Percentiles rank a stretch among this genome's conserved stretches.
Conservation (phyloP, 2,329 filamentous ascomycete genomes). For the Ophiosphaerella korrae region DNA sequence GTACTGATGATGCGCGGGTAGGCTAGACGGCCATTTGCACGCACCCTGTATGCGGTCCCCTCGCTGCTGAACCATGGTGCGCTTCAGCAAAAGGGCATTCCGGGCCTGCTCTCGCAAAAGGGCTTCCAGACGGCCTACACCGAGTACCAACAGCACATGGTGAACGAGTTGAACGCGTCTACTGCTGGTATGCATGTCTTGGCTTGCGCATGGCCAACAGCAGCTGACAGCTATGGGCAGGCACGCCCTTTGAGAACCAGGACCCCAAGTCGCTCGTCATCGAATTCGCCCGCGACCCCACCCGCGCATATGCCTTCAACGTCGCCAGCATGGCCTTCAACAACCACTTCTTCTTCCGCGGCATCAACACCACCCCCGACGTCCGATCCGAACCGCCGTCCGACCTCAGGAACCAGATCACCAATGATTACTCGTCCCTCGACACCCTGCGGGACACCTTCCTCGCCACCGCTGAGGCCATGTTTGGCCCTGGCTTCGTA, state of each 20-base stretch:
- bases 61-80: conserved; percentile 53
- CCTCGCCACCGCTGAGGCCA: conserved; percentile 77
- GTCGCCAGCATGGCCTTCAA: conserved; percentile 96
- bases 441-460: conserved; percentile 83
- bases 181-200: conserved; percentile 65
- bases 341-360: conserved; percentile 81
- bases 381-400: conserved; percentile 33
- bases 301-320: conserved; percentile 84
- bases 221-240: conserved; percentile 49
- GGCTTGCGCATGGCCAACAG: not conserved
- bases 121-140: conserved; percentile 81
- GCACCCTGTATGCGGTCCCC: conserved; percentile 53
- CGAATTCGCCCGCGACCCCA: conserved; percentile 77
- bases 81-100: conserved; percentile 62
- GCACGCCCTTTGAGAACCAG: conserved; percentile 66
- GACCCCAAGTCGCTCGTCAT: conserved; percentile 71
- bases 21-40: conserved; percentile 29
- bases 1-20: conserved; percentile 31
- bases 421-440: conserved; percentile 76
- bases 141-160: conserved; percentile 75
- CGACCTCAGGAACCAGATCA: conserved; percentile 66
- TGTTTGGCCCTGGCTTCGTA: conserved; percentile 97
- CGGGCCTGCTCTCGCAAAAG: conserved; percentile 70
- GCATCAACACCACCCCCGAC: conserved; percentile 48
- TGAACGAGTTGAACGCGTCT: conserved; percentile 76